Conservation (phyloP, 352 stramenopile species). For the Globisporangium cylindrosporum region DNA sequence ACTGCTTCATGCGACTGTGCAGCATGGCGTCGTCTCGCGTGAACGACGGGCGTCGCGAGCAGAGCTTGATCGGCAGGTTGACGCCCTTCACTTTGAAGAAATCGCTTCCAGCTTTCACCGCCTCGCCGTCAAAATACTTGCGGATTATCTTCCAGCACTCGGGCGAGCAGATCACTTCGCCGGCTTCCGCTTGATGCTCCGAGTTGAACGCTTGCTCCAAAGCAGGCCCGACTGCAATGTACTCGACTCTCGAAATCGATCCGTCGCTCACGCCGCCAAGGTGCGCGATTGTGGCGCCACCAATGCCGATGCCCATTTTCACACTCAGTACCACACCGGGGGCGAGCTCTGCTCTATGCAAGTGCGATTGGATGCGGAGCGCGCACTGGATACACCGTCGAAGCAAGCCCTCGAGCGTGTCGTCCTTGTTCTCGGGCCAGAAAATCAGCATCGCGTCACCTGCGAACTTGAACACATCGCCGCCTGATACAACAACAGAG, state of each 20-base stretch:
- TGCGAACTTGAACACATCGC: constrained; percentile 95
- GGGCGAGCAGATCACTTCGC: constrained; percentile 88
- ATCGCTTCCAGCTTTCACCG: constrained; percentile 26
- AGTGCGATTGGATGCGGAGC: constrained; percentile 86
- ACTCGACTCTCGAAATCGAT: constrained; percentile 84
- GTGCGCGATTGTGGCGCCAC: constrained; percentile 84
- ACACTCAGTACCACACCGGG: constrained; percentile 88
- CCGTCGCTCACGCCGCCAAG: constrained; percentile 87
- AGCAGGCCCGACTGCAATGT: constrained; percentile 88
- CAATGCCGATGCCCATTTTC: constrained; percentile 93
- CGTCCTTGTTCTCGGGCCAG: constrained; percentile 90
- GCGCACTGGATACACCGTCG: constrained; percentile 87
- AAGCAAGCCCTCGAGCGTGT: constrained; percentile 80
- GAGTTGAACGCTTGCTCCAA: constrained; percentile 89
- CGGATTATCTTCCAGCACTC: constrained; percentile 76
- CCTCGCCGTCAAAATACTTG: constrained; percentile 57
- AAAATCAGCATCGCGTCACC: constrained; percentile 95
- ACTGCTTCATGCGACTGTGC: constrained; percentile 87
- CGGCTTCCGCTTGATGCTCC: constrained; percentile 85
- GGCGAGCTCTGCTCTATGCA: constrained; percentile 85
- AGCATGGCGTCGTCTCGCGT: constrained; percentile 78
- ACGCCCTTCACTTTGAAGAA: constrained; percentile 67
- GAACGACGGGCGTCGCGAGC: constrained; percentile 66
- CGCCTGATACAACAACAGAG: constrained; percentile 18
- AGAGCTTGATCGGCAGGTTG: constrained; percentile 59